These are phyloP conservation scores for Dacryopinax spathularia DNA, from an alignment of 768 basidiomycete genomes.

Conservation along the genomic window DNA sequence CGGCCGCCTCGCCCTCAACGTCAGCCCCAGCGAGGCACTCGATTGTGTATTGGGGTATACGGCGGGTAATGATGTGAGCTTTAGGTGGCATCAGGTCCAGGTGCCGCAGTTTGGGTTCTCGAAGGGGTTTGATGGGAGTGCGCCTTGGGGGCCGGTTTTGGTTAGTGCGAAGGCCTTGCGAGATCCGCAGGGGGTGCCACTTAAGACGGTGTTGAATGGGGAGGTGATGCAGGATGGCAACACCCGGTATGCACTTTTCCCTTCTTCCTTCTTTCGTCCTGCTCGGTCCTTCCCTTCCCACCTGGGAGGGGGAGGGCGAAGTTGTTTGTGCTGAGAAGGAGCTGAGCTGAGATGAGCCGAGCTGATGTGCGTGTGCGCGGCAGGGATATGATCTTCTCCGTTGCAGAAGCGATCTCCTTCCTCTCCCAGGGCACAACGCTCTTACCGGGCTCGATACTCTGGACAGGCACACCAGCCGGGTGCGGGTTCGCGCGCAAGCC, in stretches of 20 bases:
- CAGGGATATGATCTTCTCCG: conserved; percentile 70
- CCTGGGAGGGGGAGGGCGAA: no score
- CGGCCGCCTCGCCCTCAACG: conserved; percentile 65
- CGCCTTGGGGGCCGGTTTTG: conserved; percentile 67
- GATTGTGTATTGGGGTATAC: conserved; percentile 80
- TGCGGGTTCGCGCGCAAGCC: conserved; percentile 69
- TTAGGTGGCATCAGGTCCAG: conserved; percentile 67
- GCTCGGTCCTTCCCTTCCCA: neutral
- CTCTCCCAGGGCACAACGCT: conserved; percentile 77
- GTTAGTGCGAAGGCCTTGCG: conserved; percentile 50
- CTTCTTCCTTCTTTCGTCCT: neutral
- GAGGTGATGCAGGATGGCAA: conserved; percentile 56
- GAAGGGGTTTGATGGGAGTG: conserved; percentile 62
- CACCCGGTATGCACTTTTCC: conserved; percentile 43
- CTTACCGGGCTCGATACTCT: conserved; percentile 63
- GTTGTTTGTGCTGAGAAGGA: no score
- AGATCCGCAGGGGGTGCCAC: conserved; percentile 48
- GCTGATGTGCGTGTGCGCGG: neutral
- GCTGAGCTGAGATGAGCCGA: no score
- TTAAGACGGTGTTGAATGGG: conserved; percentile 56
- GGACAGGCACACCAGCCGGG: conserved; percentile 46
- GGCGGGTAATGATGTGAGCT: conserved; percentile 61
- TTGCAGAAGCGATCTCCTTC: conserved; percentile 62
- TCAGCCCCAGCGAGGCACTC: conserved; percentile 63
- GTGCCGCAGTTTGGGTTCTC: conserved; percentile 81